These are phyloP conservation scores for Penicillium sclerotiorum DNA, from an alignment of 2,329 filamentous ascomycete species.

Conservation along the genomic window DNA sequence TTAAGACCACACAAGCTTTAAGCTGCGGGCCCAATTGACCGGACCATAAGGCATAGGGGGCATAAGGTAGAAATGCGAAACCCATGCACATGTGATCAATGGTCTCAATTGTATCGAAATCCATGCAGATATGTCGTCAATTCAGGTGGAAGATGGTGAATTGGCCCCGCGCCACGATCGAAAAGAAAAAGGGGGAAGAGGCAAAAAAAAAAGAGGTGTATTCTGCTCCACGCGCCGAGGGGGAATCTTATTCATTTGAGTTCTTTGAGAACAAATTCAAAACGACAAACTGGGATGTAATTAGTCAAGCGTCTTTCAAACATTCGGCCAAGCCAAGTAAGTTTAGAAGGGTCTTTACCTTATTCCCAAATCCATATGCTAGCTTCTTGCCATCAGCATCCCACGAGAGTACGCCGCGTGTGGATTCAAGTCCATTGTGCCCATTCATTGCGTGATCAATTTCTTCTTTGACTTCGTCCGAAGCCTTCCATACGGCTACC, in stretches of 20 bases:
- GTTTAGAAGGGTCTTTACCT: too few relatives aligned
- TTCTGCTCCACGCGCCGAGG: too few relatives aligned
- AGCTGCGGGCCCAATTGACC: too few relatives aligned
- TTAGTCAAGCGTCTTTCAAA: constrained; percentile 4
- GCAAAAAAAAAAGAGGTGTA: neutral
- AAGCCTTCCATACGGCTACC: constrained; percentile 43
- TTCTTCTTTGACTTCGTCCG: constrained; percentile 37
- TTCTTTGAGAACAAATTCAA: constrained; percentile 31
- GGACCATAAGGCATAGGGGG: too few relatives aligned
- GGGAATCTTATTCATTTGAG: neutral
- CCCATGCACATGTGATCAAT: too few relatives aligned
- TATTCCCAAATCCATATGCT: constrained; percentile 52
- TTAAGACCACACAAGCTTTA: too few relatives aligned
- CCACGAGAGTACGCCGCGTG: constrained; percentile 54
- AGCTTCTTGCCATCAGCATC: constrained; percentile 58
- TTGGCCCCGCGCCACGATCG: too few relatives aligned
- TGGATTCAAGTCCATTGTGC: constrained; percentile 40
- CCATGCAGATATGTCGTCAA: too few relatives aligned
- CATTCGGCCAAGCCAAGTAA: too few relatives aligned
- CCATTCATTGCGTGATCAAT: constrained; percentile 36
- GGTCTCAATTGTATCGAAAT: too few relatives aligned
- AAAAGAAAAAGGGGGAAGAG: neutral
- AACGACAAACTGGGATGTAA: constrained; percentile 37
- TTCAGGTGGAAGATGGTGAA: too few relatives aligned
- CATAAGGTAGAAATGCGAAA: too few relatives aligned